phyloP scores from a whole-genome alignment of 2,329 filamentous ascomycete species.

The Diaporthe helianthi region DNA sequence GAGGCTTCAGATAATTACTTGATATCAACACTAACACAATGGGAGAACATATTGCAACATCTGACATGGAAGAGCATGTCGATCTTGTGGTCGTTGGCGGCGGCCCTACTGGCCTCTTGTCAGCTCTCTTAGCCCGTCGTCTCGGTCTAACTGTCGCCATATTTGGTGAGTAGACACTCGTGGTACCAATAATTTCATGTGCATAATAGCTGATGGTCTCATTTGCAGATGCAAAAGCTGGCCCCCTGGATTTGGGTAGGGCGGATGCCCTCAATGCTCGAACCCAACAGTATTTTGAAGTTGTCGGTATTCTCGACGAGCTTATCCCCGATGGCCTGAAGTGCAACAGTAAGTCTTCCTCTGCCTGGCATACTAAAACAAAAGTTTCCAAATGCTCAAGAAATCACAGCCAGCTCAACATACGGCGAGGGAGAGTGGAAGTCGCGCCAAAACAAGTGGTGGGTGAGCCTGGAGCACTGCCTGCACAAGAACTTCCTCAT shows the following conservation, averaged over 20 bases:
- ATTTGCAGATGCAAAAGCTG: conserved; percentile 47
- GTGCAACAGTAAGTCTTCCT: conserved; percentile 51
- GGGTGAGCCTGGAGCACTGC: conserved; percentile 53
- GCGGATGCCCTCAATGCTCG: conserved; percentile 58
- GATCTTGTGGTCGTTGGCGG: conserved; percentile 51
- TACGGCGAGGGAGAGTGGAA: conserved; percentile 55
- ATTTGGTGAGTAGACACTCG: conserved; percentile 41
- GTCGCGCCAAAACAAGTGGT: conserved; percentile 56
- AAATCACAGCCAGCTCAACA: conserved; percentile 45
- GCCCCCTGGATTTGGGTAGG: conserved; percentile 49
- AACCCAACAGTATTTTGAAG: conserved; percentile 56
- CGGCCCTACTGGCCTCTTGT: conserved; percentile 55
- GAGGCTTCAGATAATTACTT: not conserved
- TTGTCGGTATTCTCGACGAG: conserved; percentile 51
- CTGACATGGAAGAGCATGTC: conserved; percentile 34
- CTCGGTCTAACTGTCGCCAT: conserved; percentile 51
- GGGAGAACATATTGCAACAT: not conserved
- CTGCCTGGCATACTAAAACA: too few relatives aligned
- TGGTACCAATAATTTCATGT: too few relatives aligned
- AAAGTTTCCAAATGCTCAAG: not conserved
- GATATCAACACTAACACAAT: not conserved
- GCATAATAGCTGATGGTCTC: not conserved
- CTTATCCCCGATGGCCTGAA: conserved; percentile 52
- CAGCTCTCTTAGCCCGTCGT: conserved; percentile 51
- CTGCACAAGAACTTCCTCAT: conserved; percentile 57